A percentile compares a stretch with the other conserved stretches of the same genome.
Evolutionary conservation across 345 rosid genomes (phyloP).

Genomic region (Pistacia atlantica): DNA sequence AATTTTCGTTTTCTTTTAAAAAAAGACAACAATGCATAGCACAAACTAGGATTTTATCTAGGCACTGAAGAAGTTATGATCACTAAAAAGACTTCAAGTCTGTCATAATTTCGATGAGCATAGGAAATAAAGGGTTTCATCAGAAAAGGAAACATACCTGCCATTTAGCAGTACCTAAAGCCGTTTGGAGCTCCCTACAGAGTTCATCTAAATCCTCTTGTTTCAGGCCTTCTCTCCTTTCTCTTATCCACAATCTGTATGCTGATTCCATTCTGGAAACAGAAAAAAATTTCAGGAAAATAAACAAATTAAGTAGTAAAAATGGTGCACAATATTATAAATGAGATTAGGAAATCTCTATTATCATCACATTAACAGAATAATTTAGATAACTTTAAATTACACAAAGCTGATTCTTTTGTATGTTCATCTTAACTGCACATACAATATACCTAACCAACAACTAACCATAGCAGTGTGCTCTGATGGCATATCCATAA

Average conservation of each 20-base stretch:
- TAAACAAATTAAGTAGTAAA: neutral
- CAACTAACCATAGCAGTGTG: neutral
- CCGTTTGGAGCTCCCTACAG: conserved; percentile 73
- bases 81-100: neutral
- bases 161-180: conserved; percentile 92
- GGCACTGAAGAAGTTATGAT: neutral
- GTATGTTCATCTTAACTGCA: neutral
- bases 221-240: conserved; percentile 44
- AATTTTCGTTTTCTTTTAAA: neutral
- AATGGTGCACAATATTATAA: neutral
- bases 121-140: neutral
- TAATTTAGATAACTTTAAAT: neutral
- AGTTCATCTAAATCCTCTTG: conserved; percentile 47
- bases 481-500: neutral
- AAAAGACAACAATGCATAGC: neutral
- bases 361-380: neutral
- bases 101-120: neutral
- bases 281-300: conserved; percentile 2
- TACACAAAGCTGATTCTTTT: conserved; percentile 5
- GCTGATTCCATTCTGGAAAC: conserved; percentile 84
- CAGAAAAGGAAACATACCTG: conserved; percentile 50
- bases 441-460: neutral
- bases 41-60: neutral
- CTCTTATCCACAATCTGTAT: conserved; percentile 68
- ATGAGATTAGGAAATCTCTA: neutral